phyloP scores from a whole-genome alignment of 805 yeast genomes.

The Saturnispora diversa region DNA sequence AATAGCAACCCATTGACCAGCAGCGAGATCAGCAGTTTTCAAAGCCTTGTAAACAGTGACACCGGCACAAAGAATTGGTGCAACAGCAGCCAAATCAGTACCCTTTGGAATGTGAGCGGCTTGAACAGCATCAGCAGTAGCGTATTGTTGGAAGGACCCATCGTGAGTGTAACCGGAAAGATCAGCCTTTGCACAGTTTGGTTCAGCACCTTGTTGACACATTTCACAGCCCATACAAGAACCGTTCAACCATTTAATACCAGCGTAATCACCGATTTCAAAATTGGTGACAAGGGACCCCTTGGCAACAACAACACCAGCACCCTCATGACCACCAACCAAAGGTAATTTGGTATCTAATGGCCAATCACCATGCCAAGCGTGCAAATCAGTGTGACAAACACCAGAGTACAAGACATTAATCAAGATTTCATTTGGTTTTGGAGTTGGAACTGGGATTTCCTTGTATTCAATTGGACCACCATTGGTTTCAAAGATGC shows the following conservation, averaged over 20 bases:
- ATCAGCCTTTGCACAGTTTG: slow-evolving; percentile 61
- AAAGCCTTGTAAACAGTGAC: slow-evolving; percentile 85
- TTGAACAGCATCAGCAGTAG: slow-evolving; percentile 79
- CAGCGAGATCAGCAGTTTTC: slow-evolving; percentile 63
- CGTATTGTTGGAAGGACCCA: slow-evolving; percentile 87
- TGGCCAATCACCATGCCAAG: slow-evolving; percentile 90
- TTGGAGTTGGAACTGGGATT: slow-evolving; percentile 70
- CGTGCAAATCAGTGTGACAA: slow-evolving; percentile 86
- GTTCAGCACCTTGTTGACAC: slow-evolving; percentile 57
- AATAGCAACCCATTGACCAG: slow-evolving; percentile 70
- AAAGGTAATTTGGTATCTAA: slow-evolving; percentile 58
- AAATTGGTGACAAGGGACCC: slow-evolving; percentile 59
- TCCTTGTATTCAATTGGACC: slow-evolving; percentile 58
- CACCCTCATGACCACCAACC: slow-evolving; percentile 84
- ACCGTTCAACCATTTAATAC: slow-evolving; percentile 72
- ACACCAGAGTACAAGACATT: slow-evolving; percentile 79
- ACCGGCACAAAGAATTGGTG: slow-evolving; percentile 87
- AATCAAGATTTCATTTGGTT: slow-evolving; percentile 62
- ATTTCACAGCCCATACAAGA: slow-evolving; percentile 66
- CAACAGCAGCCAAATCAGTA: slow-evolving; percentile 63
- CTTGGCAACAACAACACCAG: slow-evolving; percentile 68
- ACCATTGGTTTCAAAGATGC: slow-evolving; percentile 52
- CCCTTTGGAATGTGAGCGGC: slow-evolving; percentile 72
- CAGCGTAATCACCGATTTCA: slow-evolving; percentile 70
- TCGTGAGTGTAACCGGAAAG: slow-evolving; percentile 83